Evolutionary conservation across 1,284 basidiomycete genomes (phyloP).

Genomic region (Sporisorium sorghi): DNA sequence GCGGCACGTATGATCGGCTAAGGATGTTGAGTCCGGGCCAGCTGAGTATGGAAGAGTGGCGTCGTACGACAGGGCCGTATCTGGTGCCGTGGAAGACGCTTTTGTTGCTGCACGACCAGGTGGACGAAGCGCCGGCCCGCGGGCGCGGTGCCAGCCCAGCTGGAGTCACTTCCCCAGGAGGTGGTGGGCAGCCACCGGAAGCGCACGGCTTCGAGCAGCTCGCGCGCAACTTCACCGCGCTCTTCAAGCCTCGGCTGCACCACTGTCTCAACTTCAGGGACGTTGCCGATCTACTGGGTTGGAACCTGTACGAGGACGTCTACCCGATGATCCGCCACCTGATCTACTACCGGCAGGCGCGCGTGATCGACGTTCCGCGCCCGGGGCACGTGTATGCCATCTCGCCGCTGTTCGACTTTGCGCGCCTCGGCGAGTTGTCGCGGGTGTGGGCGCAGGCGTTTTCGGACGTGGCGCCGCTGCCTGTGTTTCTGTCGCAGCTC

Average conservation of each 20-base stretch:
- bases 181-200: constrained; percentile 16
- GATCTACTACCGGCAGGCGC: constrained; percentile 87
- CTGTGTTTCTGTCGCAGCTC: constrained; percentile 53
- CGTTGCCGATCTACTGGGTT: constrained; percentile 83
- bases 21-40: constrained; percentile 27
- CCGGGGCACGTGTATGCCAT: constrained; percentile 84
- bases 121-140: constrained; percentile 23
- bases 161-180: constrained; percentile 6
- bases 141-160: constrained; percentile 20
- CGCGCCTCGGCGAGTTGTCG: constrained; percentile 76
- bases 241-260: constrained; percentile 44
- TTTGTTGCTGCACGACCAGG: constrained; percentile 74
- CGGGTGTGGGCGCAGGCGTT: constrained; percentile 79
- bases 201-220: constrained; percentile 55
- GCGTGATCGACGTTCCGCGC: constrained; percentile 85
- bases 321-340: constrained; percentile 89
- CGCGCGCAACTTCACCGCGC: constrained; percentile 35
- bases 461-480: constrained; percentile 77
- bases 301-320: constrained; percentile 85
- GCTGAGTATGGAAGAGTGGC: constrained; percentile 61
- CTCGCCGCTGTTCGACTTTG: constrained; percentile 57
- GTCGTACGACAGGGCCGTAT: constrained; percentile 73
- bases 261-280: constrained; percentile 78
- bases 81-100: constrained; percentile 94
- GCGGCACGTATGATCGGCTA: constrained; percentile 34